Conservation (phyloP, 805 yeast genomes). For the Brettanomyces custersianus region DNA sequence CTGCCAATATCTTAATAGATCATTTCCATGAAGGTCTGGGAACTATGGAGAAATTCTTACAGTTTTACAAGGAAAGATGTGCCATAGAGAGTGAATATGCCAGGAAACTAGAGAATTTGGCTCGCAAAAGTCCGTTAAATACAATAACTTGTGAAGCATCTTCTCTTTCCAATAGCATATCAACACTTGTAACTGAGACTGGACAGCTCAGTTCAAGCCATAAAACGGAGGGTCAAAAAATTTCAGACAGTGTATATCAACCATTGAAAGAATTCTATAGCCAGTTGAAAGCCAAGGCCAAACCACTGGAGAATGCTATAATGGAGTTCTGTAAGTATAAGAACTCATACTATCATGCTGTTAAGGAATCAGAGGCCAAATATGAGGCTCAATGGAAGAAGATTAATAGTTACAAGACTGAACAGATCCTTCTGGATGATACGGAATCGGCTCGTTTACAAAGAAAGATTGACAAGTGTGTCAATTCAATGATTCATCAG, state of each 20-base stretch:
- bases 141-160: constrained; percentile 44
- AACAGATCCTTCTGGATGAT: constrained; percentile 62
- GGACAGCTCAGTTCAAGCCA: constrained; percentile 51
- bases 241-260: constrained; percentile 39
- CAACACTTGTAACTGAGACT: constrained; percentile 49
- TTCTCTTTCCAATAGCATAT: constrained; percentile 44
- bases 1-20: constrained; percentile 44
- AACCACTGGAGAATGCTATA: constrained; percentile 49
- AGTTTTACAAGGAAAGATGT: constrained; percentile 45
- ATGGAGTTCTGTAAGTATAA: constrained; percentile 44
- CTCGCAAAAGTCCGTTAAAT: constrained; percentile 26
- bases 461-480: constrained; percentile 43
- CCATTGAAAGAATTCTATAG: constrained; percentile 46
- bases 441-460: constrained; percentile 58
- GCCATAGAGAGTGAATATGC: constrained; percentile 69
- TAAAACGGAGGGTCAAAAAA: constrained; percentile 38
- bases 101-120: constrained; percentile 41
- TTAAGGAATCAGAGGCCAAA: constrained; percentile 30
- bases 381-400: constrained; percentile 52
- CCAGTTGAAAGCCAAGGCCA: constrained; percentile 42
- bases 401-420: constrained; percentile 50
- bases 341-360: constrained; percentile 28
- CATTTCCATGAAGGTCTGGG: constrained; percentile 51
- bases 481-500: constrained; percentile 29
- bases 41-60: constrained; percentile 43